Percentiles rank a stretch among this genome's conserved stretches.
These are phyloP conservation scores for Pezicula neosporulosa DNA, from an alignment of 2,329 filamentous ascomycete species.

Conservation along the genomic window DNA sequence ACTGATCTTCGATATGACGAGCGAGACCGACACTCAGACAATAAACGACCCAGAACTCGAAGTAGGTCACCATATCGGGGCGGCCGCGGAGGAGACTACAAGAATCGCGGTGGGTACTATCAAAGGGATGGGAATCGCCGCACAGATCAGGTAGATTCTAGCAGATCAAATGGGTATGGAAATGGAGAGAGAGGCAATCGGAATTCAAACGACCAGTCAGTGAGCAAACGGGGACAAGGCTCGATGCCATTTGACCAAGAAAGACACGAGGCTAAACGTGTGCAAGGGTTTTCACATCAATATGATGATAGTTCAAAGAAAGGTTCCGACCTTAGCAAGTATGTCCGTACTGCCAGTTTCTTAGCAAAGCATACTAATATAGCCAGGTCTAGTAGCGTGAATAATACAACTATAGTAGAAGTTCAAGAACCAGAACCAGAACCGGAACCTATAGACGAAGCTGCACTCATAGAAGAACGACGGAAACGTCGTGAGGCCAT, in stretches of 20 bases:
- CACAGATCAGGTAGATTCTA: slow-evolving; percentile 10
- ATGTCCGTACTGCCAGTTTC: slow-evolving; percentile 7
- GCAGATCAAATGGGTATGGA: slow-evolving; percentile 20
- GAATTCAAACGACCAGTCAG: slow-evolving; percentile 53
- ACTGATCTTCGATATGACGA: slow-evolving; percentile 43
- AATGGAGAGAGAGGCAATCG: slow-evolving; percentile 42
- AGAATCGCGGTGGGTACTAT: slow-evolving; percentile 12
- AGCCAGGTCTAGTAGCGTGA: slow-evolving; percentile 19
- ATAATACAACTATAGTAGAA: slow-evolving; percentile 18
- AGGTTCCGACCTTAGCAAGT: slow-evolving; percentile 37
- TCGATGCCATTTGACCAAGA: slow-evolving; percentile 54
- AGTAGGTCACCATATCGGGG: slow-evolving; percentile 43
- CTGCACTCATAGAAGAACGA: slow-evolving; percentile 78
- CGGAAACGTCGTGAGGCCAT: slow-evolving; percentile 82
- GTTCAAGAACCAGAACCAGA: slow-evolving; percentile 44
- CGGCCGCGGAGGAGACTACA: slow-evolving; percentile 24
- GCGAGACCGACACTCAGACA: slow-evolving; percentile 44
- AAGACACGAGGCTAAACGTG: slow-evolving; percentile 66
- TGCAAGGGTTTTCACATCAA: slow-evolving; percentile 54
- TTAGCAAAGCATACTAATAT: slow-evolving; percentile 6
- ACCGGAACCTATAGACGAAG: slow-evolving; percentile 69
- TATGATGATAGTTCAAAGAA: slow-evolving; percentile 36
- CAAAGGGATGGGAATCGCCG: slow-evolving; percentile 16
- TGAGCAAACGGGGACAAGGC: slow-evolving; percentile 61
- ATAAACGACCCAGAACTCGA: slow-evolving; percentile 51